Conservation (phyloP, 257 asterid species). For the Jaltomata sinuosa region DNA sequence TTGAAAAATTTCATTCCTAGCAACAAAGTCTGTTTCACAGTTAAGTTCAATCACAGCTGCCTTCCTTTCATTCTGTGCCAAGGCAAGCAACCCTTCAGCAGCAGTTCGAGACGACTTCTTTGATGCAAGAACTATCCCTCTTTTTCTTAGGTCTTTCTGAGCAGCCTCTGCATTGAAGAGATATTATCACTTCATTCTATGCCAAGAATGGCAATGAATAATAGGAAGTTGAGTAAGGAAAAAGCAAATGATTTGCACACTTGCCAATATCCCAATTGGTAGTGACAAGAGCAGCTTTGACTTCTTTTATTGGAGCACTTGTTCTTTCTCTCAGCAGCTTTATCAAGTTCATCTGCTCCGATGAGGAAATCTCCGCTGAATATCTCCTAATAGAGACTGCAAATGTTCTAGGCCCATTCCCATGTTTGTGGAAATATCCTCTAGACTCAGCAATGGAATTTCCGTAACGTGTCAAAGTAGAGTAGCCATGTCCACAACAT, state of each 20-base stretch:
- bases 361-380: constrained; percentile 47
- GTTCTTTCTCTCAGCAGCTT: constrained; percentile 88
- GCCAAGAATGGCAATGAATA: constrained; percentile 1
- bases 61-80: constrained; percentile 63
- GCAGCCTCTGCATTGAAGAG: constrained; percentile 63
- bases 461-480: constrained; percentile 25
- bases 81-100: constrained; percentile 84
- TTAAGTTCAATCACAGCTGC: constrained; percentile 81
- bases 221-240: not conserved
- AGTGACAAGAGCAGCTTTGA: constrained; percentile 73
- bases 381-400: constrained; percentile 30
- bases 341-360: constrained; percentile 67
- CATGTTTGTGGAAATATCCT: constrained; percentile 17
- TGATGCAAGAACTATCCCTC: constrained; percentile 94
- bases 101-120: constrained; percentile 84
- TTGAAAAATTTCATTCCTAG: constrained; percentile 93
- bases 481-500: constrained; percentile 30
- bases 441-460: constrained; percentile 7
- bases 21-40: constrained; percentile 95
- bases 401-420: constrained; percentile 4
- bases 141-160: constrained; percentile 85
- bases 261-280: constrained; percentile 88
- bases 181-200: not conserved
- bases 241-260: constrained; percentile 5
- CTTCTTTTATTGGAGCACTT: constrained; percentile 97